These are phyloP conservation scores for Skeletonema costatum DNA, from an alignment of 108 stramenopile genomes.

Conservation along the genomic window DNA sequence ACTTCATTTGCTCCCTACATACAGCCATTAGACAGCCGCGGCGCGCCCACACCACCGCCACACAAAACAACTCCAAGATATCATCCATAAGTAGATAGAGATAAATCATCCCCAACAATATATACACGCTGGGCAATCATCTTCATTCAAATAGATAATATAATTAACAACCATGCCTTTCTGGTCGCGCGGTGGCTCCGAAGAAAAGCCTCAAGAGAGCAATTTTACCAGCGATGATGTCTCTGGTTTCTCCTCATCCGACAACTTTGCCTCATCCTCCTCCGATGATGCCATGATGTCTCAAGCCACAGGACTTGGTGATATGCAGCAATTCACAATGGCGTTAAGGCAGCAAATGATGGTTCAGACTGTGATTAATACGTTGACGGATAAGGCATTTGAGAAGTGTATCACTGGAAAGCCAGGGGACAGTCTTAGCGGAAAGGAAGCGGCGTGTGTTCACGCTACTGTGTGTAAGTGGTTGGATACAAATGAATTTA, in stretches of 20 bases:
- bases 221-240: conserved; percentile 37
- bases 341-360: conserved; percentile 75
- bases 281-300: conserved; percentile 29
- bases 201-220: conserved; percentile 22
- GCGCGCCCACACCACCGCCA: too few species aligned
- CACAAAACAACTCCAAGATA: too few species aligned
- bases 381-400: conserved; percentile 68
- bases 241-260: conserved; percentile 19
- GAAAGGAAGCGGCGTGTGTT: conserved; percentile 75
- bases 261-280: conserved; percentile 12
- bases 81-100: too few species aligned
- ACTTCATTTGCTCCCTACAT: too few species aligned
- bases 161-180: conserved; percentile 27
- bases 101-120: too few species aligned
- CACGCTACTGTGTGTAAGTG: conserved; percentile 78
- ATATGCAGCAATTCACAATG: conserved; percentile 72
- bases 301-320: conserved; percentile 43
- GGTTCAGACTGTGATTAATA: conserved; percentile 76
- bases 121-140: not conserved
- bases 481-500: conserved; percentile 88
- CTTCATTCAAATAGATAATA: not conserved
- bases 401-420: conserved; percentile 78
- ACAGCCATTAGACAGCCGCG: too few species aligned
- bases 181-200: conserved; percentile 39
- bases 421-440: conserved; percentile 54